These are phyloP conservation scores for Chalaropsis thielavioides DNA, from an alignment of 2,329 filamentous ascomycete genomes.

Conservation along the genomic window DNA sequence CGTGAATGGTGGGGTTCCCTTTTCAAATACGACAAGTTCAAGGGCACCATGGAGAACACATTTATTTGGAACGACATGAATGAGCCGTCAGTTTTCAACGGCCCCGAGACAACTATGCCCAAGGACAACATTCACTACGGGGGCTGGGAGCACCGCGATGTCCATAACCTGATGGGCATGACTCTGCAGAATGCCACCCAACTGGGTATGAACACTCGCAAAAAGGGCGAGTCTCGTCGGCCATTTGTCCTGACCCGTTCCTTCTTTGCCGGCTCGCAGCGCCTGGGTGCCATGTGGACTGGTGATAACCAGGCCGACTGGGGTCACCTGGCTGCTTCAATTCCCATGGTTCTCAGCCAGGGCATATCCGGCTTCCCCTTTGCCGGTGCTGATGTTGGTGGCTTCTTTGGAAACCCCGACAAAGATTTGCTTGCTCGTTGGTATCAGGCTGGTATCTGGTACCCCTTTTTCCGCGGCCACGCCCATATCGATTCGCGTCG, in stretches of 20 bases:
- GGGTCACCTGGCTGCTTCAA: slow-evolving; percentile 74
- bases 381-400: slow-evolving; percentile 86
- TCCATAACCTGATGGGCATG: slow-evolving; percentile 92
- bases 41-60: slow-evolving; percentile 70
- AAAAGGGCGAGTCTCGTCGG: slow-evolving; percentile 69
- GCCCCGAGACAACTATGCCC: slow-evolving; percentile 95
- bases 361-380: slow-evolving; percentile 91
- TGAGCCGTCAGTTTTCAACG: slow-evolving; percentile 96
- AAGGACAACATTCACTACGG: slow-evolving; percentile 91
- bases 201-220: slow-evolving; percentile 67
- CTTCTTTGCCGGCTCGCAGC: slow-evolving; percentile 83
- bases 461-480: slow-evolving; percentile 94
- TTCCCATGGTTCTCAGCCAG: slow-evolving; percentile 88
- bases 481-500: slow-evolving; percentile 93
- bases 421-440: slow-evolving; percentile 84
- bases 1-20: slow-evolving; percentile 81
- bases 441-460: slow-evolving; percentile 95
- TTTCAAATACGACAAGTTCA: slow-evolving; percentile 79
- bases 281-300: slow-evolving; percentile 93
- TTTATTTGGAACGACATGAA: slow-evolving; percentile 99
- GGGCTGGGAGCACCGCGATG: slow-evolving; percentile 89
- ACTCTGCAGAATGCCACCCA: slow-evolving; percentile 93
- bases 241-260: slow-evolving; percentile 88
- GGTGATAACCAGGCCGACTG: slow-evolving; percentile 92
- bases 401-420: slow-evolving; percentile 94